Evolutionary conservation across 345 rosid species (phyloP), one percentile per base, ranked within the genome.

Genomic region (Barbarea vulgaris): DNA sequence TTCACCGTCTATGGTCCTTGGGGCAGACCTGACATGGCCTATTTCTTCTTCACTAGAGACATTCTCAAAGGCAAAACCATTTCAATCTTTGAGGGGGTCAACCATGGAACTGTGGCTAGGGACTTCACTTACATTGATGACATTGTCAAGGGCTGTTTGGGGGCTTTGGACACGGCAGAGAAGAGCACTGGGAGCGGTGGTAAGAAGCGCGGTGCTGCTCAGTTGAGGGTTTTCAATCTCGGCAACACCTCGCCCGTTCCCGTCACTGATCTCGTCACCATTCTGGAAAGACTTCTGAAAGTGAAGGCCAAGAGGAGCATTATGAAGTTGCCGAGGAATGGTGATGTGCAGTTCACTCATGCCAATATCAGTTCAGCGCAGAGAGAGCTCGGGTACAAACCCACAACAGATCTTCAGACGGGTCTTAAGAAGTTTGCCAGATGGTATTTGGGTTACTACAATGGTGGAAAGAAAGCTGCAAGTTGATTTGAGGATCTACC

Each of bases 241-340:
- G 98, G 97, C 65, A 94, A 94, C 52, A 91, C 98, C 1, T 91
- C 98, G 0, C 97, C 98, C 0, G 92, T 94, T 8, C 96, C 96
- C 0, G 98, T 94, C 50, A 48, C 78, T 0, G 82, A 89, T 64
- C 95, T 91, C 6, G 97, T 91, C 12, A 81, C 76, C 70, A 91
- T 91, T 31, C 79, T 94, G 72, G 98, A 94, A 75, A 88, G 89
- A 85, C 89, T 84, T 60, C 75, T 94, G 70, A 94, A 94, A 82
- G 79, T 84, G n/a, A 90, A 86, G 74, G 97, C 97, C 0, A 91
- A 86, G 87, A 91, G 83, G 90, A 87, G 81, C 60, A 65, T 85
- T 9, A 81, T 86, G 90, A 88, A 89, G 86, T 5, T 70, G 91
- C 98, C 97, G 0, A 79, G 91, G 65, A 94, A 94, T 63, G 98